Evolutionary conservation across 495 filamentous ascomycete species (phyloP), one percentile per base, ranked within the genome.

Genomic region (Coniosporium apollinis): DNA sequence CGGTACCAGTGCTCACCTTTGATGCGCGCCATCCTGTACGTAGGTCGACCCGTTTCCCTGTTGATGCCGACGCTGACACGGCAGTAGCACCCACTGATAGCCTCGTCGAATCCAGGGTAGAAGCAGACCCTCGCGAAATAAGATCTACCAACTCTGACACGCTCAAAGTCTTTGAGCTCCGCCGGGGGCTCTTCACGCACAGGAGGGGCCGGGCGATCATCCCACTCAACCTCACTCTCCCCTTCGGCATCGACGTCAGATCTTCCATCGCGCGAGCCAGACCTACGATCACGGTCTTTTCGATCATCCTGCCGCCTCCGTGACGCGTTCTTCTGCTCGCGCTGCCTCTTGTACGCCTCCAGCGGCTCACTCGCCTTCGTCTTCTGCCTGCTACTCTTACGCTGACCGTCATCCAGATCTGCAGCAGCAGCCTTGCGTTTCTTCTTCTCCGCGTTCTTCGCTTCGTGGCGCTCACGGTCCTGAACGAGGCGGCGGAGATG

Each of bases 51-150:
- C 5, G 66, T 82, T 9, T 73, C 63, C 16, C 64, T 59, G 45
- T 86, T 73, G 11, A 72, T 61, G 16, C 83, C 83, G 43, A 91
- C 67, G 39, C 72, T 81, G 51, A 93, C 69, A 33, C 89, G 79
- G 18, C 70, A 73, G 54, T 77, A 94, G 56, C 82, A 89, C 31
- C 72, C 70, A 24, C 66, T 70, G 38, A 94, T 76, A 19, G 76
- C 68, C 21, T 82, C 66, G 13, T 85, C 76, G 37, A 99, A 93
- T 8, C 76, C 76, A 15, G 89, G 89, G 41, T 81, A 82, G 61
- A 89, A 94, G 61, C 82, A 91, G 28, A 92, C 76, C 48, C 81
- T 70, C 4, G 74, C 75, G 45, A 96, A 85, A 45, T 79, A 76
- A 41, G 61, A 72, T 22, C 91, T 70, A 15, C 86, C 82, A 39